A percentile compares a stretch with the other conserved stretches of the same genome.
Evolutionary conservation across 257 asterid genomes (phyloP).

Genomic region (Fraxinus anomala): DNA sequence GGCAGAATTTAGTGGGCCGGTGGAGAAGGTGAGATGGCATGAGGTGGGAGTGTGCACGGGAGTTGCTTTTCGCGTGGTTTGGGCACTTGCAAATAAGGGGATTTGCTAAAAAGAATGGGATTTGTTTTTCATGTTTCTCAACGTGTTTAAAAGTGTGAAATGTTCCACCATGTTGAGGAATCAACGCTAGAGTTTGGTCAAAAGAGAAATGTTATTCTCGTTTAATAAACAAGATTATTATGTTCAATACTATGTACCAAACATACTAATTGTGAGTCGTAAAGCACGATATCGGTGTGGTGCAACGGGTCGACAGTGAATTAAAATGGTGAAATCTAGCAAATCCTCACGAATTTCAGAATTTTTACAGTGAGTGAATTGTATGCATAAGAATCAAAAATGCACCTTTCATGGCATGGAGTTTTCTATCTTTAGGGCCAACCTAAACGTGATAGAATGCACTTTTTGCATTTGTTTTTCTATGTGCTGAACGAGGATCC

Average conservation of each 20-base stretch:
- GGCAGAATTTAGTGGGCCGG: slow-evolving; percentile 28
- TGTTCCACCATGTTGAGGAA: too few relatives aligned
- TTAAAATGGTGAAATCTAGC: too few relatives aligned
- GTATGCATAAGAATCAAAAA: slow-evolving; percentile 18
- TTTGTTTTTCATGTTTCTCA: too few relatives aligned
- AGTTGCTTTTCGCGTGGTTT: neutral
- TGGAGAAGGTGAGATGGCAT: neutral
- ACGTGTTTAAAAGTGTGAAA: too few relatives aligned
- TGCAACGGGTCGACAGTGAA: too few relatives aligned
- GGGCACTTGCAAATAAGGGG: neutral
- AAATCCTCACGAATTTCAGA: too few relatives aligned
- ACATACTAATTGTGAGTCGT: too few relatives aligned
- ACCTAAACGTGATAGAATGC: slow-evolving; percentile 24
- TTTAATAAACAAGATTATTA: too few relatives aligned
- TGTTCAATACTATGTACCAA: neutral
- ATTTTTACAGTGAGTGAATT: slow-evolving; percentile 16
- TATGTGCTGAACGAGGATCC: slow-evolving; percentile 22
- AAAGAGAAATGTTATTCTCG: too few relatives aligned
- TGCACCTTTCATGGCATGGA: neutral
- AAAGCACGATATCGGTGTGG: too few relatives aligned
- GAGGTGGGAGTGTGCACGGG: neutral
- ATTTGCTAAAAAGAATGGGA: too few relatives aligned
- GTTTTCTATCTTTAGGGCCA: slow-evolving; percentile 13
- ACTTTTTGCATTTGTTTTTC: slow-evolving; percentile 10
- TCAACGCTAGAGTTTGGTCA: too few relatives aligned